Evolutionary conservation across 768 basidiomycete genomes (phyloP), one percentile per base, ranked within the genome.

Genomic region (Clitopilus hobsonii): DNA sequence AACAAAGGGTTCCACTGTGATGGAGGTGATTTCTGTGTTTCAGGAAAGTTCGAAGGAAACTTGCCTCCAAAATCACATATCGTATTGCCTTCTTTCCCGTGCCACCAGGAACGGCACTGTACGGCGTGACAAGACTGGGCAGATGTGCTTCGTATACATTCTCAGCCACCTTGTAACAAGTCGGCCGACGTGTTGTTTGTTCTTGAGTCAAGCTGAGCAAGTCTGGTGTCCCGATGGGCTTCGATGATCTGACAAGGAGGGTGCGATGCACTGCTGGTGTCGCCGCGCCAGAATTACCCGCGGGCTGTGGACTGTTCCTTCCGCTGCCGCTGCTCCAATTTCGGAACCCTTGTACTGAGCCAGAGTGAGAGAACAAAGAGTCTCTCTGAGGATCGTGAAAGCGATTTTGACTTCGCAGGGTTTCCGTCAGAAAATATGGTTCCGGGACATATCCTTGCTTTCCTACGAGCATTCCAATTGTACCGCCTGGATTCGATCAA

Each of bases 341-440:
- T 55, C 88, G 76, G 65, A 86, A 96, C 5, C 88, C 85, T 64
- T 88, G 83, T 6, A 94, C 86, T 20, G 91, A 88, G 6, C 76
- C 73, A 0, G 91, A 82, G 60, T 92, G 82, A 0, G 91, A 91
- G 63, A 91, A 94, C 22, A 96, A 71, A 0, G 93, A 94, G 56
- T 91, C 86, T 66, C 90, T 88, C 22, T 85, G 71, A 3, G 94
- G 95, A 60, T 98, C 95, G 69, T 98, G 91, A 63, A 98, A 98
- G 11, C 95, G 84, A 32, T 82, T 82, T 69, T 94, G 91, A 60
- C 86, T 86, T 61, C 81, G 75, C 25, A 96, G 80, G 0, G 87
- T 91, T 68, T 92, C 88, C 5, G 91, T 92, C 58, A 95, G 74
- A 66, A 93, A 94, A 61, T 86, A 87, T 0, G 91, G 91, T 64